Evolutionary conservation across 257 asterid species (phyloP), one percentile per base, ranked within the genome.

Genomic region (Verbascum thapsus): DNA sequence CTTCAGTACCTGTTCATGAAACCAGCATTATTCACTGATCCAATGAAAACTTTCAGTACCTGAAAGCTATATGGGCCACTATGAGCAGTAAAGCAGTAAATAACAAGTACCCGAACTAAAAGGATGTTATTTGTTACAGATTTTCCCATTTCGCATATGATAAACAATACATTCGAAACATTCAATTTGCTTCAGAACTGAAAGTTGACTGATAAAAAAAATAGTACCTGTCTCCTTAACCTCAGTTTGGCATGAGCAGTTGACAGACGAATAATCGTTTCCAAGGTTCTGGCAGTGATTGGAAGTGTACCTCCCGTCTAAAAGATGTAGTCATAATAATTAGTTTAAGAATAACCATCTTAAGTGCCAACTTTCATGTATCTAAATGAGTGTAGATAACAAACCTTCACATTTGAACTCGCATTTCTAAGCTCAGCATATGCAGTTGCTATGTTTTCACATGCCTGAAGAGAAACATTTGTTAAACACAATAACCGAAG

Each of bases 281-380:
- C 99, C 41, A 92, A 76, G 66, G 97, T 92, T 81, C 99, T 87
- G 47, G 99, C 99, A 23, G 97, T 92, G 63, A 92, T 92, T 50
- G 97, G 97, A 70, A 92, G 96, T 10, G 99, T 92, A 50, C 99
- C 99, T 35, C 96, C 96, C 30, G 89, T 82, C 98, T 92, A 66
- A 55, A 38, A 17, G 3, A 49, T 26, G 68, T 30, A 16, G n/a
- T 47, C 37, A 66, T 9, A 63, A 32, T 20, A 20, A 39, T 52
- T 63, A 26, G 32, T 26, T 26, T 57, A 43, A 13, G 51, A 57
- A 73, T n/a, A 3, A 61, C 64, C 18, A 23, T 68, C 50, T 38
- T 35, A 30, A 53, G 19, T 53, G 37, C 40, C 63, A 67, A 64
- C 15, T 7, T 32, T 47, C 16, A 16, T 43, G 16, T 73, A 35